phyloP scores from a whole-genome alignment of 2,329 filamentous ascomycete genomes.

The Penicillium oxalicum region DNA sequence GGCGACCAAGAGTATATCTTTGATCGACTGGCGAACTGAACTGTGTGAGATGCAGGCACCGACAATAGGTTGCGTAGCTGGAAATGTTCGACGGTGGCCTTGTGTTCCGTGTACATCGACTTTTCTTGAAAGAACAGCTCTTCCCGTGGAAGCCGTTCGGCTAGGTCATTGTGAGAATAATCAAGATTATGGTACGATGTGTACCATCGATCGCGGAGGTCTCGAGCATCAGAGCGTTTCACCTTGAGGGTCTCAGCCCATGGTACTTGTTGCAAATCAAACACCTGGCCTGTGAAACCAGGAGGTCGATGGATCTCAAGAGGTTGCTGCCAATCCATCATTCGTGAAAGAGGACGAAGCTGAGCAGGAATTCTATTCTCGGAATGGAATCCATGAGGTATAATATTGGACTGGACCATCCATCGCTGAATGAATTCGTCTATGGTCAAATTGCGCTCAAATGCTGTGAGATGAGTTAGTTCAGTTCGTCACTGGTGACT shows the following conservation, averaged over 20 bases:
- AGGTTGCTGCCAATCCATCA: constrained; percentile 33
- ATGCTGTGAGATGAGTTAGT: constrained; percentile 21
- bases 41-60: constrained; percentile 48
- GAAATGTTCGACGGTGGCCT: constrained; percentile 51
- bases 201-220: constrained; percentile 38
- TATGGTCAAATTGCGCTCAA: constrained; percentile 38
- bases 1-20: constrained; percentile 48
- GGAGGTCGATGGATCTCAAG: constrained; percentile 28
- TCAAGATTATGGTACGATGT: constrained; percentile 37
- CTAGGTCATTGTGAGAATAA: constrained; percentile 21
- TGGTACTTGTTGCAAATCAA: constrained; percentile 40
- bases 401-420: constrained; percentile 26
- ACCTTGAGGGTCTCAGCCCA: constrained; percentile 35
- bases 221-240: constrained; percentile 32
- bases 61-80: constrained; percentile 55
- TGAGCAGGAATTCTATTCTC: constrained; percentile 15
- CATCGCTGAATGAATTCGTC: constrained; percentile 41
- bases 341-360: constrained; percentile 27
- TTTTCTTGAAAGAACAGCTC: constrained; percentile 46
- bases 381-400: constrained; percentile 14
- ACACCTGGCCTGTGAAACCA: constrained; percentile 23
- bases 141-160: constrained; percentile 30
- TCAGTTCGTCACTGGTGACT: not conserved
- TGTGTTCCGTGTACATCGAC: constrained; percentile 46
- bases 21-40: constrained; percentile 48